Evolutionary conservation across 768 basidiomycete species (phyloP), one percentile per base, ranked within the genome.

Genomic region (Boletus huronensis): DNA sequence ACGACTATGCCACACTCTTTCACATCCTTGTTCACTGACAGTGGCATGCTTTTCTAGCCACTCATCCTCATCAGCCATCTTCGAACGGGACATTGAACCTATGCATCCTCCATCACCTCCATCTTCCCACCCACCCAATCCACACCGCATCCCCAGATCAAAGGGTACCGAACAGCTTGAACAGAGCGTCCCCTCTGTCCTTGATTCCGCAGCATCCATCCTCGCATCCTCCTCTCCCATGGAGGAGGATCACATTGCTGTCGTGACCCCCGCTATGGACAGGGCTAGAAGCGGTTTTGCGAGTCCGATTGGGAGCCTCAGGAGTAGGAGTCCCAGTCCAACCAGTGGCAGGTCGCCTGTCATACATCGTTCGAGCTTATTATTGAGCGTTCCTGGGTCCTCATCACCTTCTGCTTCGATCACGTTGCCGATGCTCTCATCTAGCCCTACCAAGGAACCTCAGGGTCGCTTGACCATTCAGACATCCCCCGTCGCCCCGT

Each of bases 51-150:
- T 43, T 32, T 51, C 52, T 49, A 58, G 62, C 1, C 82, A 89
- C 63, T 93, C 90, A 0, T 90, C 89, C 0, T 90, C 89, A 0
- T 93, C 90, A 1, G 91, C 92, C 35, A 95, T 94, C 53, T 95
- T 95, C 56, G 92, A 95, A 71, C 83, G 92, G 34, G 92, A 95
- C 68, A 92, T 95, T 58, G 92, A 93, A 60, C 85, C 85, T 16
- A 50, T 72, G 1, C 63, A 65, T 6, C 66, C 69, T 0, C 64
- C 67, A 61, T 79, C 72, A 32, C 79, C 64, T 55, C 71, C 52
- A 42, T 61, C 75, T 69, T 61, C 75, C 58, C 76, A 60, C 52
- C 76, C 70, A 2, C 66, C 62, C 26, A 85, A 90, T 64, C 88
- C 90, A 0, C 90, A 90, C 66, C 81, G 85, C 28, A 87, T 83